A percentile compares a stretch with the other conserved stretches of the same genome.
Evolutionary conservation across 2,329 filamentous ascomycete species (phyloP).

Genomic region (Xylaria polymorpha): DNA sequence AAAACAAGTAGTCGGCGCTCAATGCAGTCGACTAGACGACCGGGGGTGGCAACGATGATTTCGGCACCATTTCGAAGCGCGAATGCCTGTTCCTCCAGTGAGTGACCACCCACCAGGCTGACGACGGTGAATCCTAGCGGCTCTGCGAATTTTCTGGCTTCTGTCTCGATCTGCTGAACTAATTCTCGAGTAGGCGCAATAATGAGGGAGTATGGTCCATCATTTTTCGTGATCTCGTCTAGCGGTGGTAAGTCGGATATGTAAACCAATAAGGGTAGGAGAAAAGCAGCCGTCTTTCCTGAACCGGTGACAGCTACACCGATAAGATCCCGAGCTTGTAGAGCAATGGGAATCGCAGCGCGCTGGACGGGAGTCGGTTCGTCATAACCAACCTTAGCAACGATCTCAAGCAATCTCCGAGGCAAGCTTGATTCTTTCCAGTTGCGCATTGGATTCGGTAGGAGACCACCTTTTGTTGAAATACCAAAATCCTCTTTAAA

Average conservation of each 20-base stretch:
- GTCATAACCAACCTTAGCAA: slow-evolving; percentile 86
- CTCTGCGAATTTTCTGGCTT: slow-evolving; percentile 90
- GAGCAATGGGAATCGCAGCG: slow-evolving; percentile 93
- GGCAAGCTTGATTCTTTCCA: slow-evolving; percentile 91
- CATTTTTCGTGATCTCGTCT: slow-evolving; percentile 87
- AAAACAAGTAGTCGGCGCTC: slow-evolving; percentile 91
- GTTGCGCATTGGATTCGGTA: slow-evolving; percentile 95
- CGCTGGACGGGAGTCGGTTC: slow-evolving; percentile 93
- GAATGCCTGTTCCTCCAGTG: slow-evolving; percentile 91
- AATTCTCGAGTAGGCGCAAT: slow-evolving; percentile 96
- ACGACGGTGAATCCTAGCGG: slow-evolving; percentile 95
- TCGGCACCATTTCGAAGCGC: slow-evolving; percentile 92
- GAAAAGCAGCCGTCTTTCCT: slow-evolving; percentile 95
- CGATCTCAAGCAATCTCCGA: slow-evolving; percentile 79
- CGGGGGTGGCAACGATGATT: slow-evolving; percentile 98
- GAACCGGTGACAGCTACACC: slow-evolving; percentile 98
- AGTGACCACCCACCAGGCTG: slow-evolving; percentile 97
- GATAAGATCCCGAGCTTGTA: slow-evolving; percentile 94
- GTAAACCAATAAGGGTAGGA: slow-evolving; percentile 92
- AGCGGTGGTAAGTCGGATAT: slow-evolving; percentile 90
- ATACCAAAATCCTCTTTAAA: slow-evolving; percentile 99
- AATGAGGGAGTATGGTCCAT: slow-evolving; percentile 97
- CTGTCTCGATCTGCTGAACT: slow-evolving; percentile 95
- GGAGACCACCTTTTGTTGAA: slow-evolving; percentile 87
- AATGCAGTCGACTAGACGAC: slow-evolving; percentile 96